phyloP scores from a whole-genome alignment of 2,329 filamentous ascomycete species.

The Fusarium paranaense region DNA sequence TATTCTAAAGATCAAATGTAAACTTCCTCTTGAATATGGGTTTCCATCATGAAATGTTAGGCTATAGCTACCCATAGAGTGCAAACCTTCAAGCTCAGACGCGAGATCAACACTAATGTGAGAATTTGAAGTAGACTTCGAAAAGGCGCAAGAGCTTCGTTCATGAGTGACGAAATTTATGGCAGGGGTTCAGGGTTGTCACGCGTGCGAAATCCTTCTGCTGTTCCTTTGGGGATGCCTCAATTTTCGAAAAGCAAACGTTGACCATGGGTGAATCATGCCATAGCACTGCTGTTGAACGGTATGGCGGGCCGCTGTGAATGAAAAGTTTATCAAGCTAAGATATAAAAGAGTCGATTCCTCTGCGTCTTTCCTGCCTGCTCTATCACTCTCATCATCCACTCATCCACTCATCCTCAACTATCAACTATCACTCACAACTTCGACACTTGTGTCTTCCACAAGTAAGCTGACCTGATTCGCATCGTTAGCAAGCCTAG shows the following conservation, averaged over 20 bases:
- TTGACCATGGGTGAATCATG: not conserved
- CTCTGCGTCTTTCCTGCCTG: not conserved
- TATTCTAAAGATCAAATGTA: not conserved
- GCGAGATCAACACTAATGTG: not conserved
- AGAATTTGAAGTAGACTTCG: not conserved
- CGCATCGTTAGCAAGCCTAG: not conserved
- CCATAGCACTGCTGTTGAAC: not conserved
- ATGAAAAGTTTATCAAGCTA: fast-evolving
- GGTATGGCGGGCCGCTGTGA: not conserved
- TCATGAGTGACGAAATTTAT: not conserved
- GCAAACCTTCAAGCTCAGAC: not conserved
- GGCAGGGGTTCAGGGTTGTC: not conserved
- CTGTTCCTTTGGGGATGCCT: not conserved
- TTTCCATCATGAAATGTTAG: not conserved
- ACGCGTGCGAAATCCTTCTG: not conserved
- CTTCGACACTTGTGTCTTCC: not conserved
- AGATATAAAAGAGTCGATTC: not conserved
- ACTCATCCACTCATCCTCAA: not conserved
- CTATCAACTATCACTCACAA: not conserved
- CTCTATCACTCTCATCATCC: not conserved
- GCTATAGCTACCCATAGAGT: not conserved
- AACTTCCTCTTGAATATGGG: not conserved
- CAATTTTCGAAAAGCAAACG: not conserved
- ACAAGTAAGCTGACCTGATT: not conserved
- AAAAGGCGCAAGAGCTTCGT: not conserved